Conservation (phyloP, 805 yeast species). For the Hanseniaspora hatyaiensis region DNA sequence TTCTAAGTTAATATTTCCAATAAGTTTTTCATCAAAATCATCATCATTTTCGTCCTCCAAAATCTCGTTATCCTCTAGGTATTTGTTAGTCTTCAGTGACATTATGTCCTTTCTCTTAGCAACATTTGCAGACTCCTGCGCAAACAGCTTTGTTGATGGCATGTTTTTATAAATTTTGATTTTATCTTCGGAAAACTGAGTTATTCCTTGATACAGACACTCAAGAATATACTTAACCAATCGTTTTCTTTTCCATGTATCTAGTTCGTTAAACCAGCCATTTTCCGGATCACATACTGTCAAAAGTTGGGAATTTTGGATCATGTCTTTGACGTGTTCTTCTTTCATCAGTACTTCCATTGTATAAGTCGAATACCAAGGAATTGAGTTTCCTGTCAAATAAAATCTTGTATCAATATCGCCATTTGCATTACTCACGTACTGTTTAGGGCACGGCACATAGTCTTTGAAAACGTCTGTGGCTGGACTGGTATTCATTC, state of each 20-base stretch:
- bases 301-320: constrained; percentile 40
- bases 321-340: constrained; percentile 41
- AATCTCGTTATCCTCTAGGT: constrained; percentile 21
- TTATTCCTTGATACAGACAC: constrained; percentile 43
- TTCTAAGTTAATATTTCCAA: constrained; percentile 23
- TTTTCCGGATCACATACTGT: constrained; percentile 33
- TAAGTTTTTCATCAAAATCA: constrained; percentile 18
- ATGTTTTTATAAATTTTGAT: constrained; percentile 34
- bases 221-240: constrained; percentile 63
- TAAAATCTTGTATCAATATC: constrained; percentile 39
- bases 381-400: constrained; percentile 62
- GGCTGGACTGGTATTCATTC: constrained; percentile 25
- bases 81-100: constrained; percentile 26
- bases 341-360: constrained; percentile 64
- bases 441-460: constrained; percentile 23
- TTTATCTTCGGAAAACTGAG: constrained; percentile 34
- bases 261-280: constrained; percentile 68
- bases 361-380: constrained; percentile 62
- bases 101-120: constrained; percentile 21
- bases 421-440: constrained; percentile 27
- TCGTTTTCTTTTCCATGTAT: constrained; percentile 52
- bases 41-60: constrained; percentile 18
- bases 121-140: constrained; percentile 25
- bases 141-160: constrained; percentile 32
- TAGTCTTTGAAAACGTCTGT: constrained; percentile 23